Evolutionary conservation across 331 rosid species (phyloP), one percentile per base, ranked within the genome.

Genomic region (Dryas integrifolia): DNA sequence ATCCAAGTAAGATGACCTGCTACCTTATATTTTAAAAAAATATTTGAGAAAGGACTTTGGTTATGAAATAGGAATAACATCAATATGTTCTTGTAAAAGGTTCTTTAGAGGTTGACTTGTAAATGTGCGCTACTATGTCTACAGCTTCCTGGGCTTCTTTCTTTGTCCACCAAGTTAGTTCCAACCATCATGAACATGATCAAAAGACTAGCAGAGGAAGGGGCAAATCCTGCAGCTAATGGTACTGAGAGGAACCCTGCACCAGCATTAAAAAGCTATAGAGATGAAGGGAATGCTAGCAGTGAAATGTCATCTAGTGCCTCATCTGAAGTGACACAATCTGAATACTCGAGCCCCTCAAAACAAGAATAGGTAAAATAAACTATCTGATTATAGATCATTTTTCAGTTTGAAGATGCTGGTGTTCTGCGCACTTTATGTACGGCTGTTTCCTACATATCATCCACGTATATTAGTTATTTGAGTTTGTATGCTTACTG

Each of bases 91-190:
- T 49, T 51, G 16, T 14, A 9, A 46, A 14, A 45, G 21, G 9
- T 74, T 58, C 49, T 53, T 16, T 46, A 11, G 16, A 49, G 48
- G 45, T 79, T 75, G 75, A 77, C 48, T 49, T 65, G 35, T 62
- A 18, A 18, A 44, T 13, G 15, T 67, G 43, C 21, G 45, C 35
- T 72, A 21, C 64, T 56, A 9, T 41, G 15, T 24, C 35, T 85
- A 76, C 97, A 95, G 99, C 88, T 95, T 67, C 94, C 99, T 0
- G 99, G 98, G 67, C 72, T 95, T 74, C 66, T 95, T 67, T 90
- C 97, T 40, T 79, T 95, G 86, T 90, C 92, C 14, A 61, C 79
- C 76, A 92, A 90, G 84, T 79, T 95, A 51, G 50, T 95, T 55
- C 99, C 99, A 67, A 92, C 99, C 9, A 72, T 95, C 74, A 83